Percentiles rank a stretch among this genome's conserved stretches.
These are phyloP conservation scores for Eucalyptus sp. DNA, from an alignment of 345 rosid genomes.

Conservation along the genomic window DNA sequence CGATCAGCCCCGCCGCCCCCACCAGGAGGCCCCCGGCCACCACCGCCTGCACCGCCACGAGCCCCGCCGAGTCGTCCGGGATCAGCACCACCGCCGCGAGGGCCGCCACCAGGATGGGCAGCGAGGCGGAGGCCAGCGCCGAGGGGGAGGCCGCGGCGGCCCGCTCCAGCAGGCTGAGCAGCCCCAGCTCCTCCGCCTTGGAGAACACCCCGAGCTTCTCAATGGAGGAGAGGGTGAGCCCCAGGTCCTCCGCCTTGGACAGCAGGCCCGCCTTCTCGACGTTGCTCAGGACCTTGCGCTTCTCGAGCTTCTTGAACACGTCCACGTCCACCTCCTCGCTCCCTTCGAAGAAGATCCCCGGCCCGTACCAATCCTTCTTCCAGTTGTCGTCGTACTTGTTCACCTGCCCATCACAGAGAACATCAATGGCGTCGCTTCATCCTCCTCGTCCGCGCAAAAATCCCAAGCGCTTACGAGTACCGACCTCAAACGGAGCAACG, in stretches of 20 bases:
- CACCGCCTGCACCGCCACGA: constrained; percentile 56
- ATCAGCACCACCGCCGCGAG: constrained; percentile 51
- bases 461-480: too few relatives aligned
- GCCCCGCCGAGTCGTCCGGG: constrained; percentile 69
- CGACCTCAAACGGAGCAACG: background rate
- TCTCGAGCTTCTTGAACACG: constrained; percentile 88
- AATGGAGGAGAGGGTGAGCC: constrained; percentile 69
- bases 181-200: constrained; percentile 86
- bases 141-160: constrained; percentile 52
- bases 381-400: constrained; percentile 60
- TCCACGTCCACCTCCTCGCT: constrained; percentile 77
- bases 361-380: constrained; percentile 89
- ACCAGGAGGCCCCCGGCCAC: constrained; percentile 55
- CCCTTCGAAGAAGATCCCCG: constrained; percentile 81
- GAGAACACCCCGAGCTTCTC: constrained; percentile 82
- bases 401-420: constrained; percentile 23
- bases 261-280: constrained; percentile 79
- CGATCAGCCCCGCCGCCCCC: constrained; percentile 63
- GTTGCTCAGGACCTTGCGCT: constrained; percentile 74
- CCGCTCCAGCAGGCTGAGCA: constrained; percentile 72
- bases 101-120: constrained; percentile 73
- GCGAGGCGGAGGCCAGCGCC: constrained; percentile 57
- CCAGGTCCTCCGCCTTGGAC: constrained; percentile 74
- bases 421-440: background rate
- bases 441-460: background rate